These are phyloP conservation scores for Saksenaea vasiformis DNA, from an alignment of 371 early-diverging fungal genomes.

Conservation along the genomic window DNA sequence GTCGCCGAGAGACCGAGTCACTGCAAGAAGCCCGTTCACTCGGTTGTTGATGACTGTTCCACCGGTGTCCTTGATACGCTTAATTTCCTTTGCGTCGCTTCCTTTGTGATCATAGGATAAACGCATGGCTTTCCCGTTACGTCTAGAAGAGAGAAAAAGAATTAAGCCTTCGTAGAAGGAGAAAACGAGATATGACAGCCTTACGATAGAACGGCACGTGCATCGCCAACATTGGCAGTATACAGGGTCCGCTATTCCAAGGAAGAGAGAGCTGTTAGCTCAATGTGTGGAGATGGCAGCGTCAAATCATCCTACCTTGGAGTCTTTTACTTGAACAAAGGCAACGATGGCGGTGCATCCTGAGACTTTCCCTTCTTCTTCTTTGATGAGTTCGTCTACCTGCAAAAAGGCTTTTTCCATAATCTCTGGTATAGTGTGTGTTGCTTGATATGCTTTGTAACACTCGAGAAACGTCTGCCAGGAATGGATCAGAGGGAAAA, in stretches of 20 bases:
- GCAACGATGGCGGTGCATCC: constrained; percentile 95
- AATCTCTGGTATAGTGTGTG: constrained; percentile 71
- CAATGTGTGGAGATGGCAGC: not conserved
- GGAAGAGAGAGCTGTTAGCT: not conserved
- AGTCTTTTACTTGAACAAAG: constrained; percentile 56
- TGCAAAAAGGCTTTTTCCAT: constrained; percentile 83
- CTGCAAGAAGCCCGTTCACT: constrained; percentile 97
- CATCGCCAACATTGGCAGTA: constrained; percentile 97
- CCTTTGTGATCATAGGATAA: constrained; percentile 98
- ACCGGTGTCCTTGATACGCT: constrained; percentile 88
- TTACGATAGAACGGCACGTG: constrained; percentile 90
- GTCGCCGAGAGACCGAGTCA: constrained; percentile 95
- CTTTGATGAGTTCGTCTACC: constrained; percentile 79
- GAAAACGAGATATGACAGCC: not conserved
- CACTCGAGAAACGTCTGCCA: constrained; percentile 24
- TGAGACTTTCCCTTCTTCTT: constrained; percentile 72
- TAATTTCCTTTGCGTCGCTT: constrained; percentile 85
- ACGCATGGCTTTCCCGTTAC: constrained; percentile 82
- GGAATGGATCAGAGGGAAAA: not conserved
- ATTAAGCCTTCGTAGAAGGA: too few species aligned
- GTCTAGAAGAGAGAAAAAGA: constrained; percentile 45
- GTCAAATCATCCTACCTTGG: constrained; percentile 31
- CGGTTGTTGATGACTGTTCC: constrained; percentile 97
- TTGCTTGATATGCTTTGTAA: constrained; percentile 7
- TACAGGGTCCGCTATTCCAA: constrained; percentile 76